A percentile compares a stretch with the other conserved stretches of the same genome.
Conservation (phyloP, 1,284 basidiomycete genomes). For the Filobasidium uniguttulatum region DNA sequence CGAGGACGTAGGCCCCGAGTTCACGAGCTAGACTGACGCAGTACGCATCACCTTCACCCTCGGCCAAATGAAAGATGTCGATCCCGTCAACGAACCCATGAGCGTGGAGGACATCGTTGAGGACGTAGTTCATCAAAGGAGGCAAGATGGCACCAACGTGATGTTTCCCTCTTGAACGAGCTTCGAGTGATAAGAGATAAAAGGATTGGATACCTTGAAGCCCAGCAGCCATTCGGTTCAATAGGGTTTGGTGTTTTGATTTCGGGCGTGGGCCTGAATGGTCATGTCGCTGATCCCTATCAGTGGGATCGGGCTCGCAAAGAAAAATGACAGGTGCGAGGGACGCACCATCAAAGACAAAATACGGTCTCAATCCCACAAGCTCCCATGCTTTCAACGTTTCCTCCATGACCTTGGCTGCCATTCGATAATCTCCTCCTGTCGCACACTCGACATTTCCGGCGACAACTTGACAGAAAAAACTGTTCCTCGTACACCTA, state of each 20-base stretch:
- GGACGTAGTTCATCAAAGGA: conserved; percentile 51
- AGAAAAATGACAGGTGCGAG: not conserved
- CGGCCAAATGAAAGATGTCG: conserved; percentile 44
- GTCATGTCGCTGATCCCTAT: not conserved
- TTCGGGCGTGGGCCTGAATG: conserved; percentile 55
- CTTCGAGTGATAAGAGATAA: conserved; percentile 61
- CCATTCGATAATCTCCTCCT: conserved; percentile 63
- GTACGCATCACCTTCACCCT: conserved; percentile 75
- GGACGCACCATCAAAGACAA: conserved; percentile 76
- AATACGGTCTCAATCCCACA: conserved; percentile 59
- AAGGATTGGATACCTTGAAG: conserved; percentile 59
- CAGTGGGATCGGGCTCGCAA: not conserved
- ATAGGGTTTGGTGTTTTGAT: conserved; percentile 57
- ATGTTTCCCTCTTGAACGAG: conserved; percentile 53
- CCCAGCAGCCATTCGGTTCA: conserved; percentile 46
- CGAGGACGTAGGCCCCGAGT: conserved; percentile 58
- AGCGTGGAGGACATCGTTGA: conserved; percentile 47
- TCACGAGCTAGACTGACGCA: conserved; percentile 68
- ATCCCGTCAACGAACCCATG: conserved; percentile 32
- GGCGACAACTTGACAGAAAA: conserved; percentile 59
- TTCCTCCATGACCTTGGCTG: conserved; percentile 43
- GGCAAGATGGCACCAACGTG: conserved; percentile 61
- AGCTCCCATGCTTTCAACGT: conserved; percentile 56
- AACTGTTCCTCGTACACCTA: conserved; percentile 45
- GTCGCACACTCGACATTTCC: conserved; percentile 64